A percentile compares a stretch with the other conserved stretches of the same genome.
Conservation (phyloP, 805 yeast genomes). For the Metschnikowia borealis region DNA sequence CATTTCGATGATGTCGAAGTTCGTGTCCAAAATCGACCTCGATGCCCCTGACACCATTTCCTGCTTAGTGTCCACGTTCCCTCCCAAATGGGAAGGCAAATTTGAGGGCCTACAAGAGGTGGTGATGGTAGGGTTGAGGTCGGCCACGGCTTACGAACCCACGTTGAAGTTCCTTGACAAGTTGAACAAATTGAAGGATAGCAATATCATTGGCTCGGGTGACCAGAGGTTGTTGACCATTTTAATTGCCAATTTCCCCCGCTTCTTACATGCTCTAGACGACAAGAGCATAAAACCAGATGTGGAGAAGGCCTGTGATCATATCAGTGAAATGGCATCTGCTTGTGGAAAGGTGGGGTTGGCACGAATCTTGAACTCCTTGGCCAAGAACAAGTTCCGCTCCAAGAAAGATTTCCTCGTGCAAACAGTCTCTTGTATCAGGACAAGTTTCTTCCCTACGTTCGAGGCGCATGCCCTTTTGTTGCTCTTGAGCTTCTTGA, state of each 20-base stretch:
- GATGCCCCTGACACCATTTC: constrained; percentile 82
- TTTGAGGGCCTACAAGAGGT: constrained; percentile 84
- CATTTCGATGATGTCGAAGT: constrained; percentile 73
- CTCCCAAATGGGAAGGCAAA: constrained; percentile 92
- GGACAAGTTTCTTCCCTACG: constrained; percentile 64
- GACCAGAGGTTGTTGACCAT: constrained; percentile 68
- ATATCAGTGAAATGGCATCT: constrained; percentile 58
- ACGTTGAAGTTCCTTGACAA: constrained; percentile 71
- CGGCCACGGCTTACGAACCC: constrained; percentile 74
- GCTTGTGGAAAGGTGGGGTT: constrained; percentile 52
- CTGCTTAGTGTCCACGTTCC: constrained; percentile 80
- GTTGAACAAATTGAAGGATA: constrained; percentile 60
- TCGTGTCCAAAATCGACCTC: constrained; percentile 80
- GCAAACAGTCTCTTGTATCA: constrained; percentile 73
- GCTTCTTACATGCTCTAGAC: constrained; percentile 79
- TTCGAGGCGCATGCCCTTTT: constrained; percentile 73
- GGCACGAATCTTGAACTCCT: constrained; percentile 69
- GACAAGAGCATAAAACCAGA: constrained; percentile 45
- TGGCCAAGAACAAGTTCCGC: constrained; percentile 75
- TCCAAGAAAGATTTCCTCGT: constrained; percentile 85
- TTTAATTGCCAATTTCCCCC: constrained; percentile 73
- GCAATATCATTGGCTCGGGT: constrained; percentile 73
- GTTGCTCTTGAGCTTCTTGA: constrained; percentile 70
- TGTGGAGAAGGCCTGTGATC: constrained; percentile 37
- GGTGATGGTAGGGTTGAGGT: constrained; percentile 77